phyloP scores from a whole-genome alignment of 2,329 filamentous ascomycete genomes.

The Aspergillus pseudoterreus region DNA sequence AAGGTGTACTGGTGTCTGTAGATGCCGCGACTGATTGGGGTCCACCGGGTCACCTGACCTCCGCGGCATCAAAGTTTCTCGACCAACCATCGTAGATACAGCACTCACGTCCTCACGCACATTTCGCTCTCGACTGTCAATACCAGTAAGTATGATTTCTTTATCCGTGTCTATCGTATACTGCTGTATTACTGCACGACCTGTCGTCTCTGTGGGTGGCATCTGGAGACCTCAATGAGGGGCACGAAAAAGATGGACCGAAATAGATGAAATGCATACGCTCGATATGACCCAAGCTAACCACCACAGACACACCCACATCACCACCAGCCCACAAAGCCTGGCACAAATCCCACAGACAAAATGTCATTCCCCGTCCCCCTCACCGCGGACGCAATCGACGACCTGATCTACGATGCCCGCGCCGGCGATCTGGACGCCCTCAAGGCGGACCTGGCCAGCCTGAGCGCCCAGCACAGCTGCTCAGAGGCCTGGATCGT shows the following conservation, averaged over 20 bases:
- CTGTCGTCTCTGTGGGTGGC: no score
- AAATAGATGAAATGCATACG: not conserved
- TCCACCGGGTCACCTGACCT: not conserved
- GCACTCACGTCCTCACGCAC: no score
- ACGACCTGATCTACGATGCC: constrained; percentile 86
- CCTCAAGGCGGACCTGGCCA: constrained; percentile 57
- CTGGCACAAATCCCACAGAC: not conserved
- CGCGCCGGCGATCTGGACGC: constrained; percentile 73
- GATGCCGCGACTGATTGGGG: not conserved
- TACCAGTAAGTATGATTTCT: not conserved
- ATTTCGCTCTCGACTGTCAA: no score
- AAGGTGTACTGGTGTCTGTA: not conserved
- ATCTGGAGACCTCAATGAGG: not conserved
- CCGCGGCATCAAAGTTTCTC: constrained; percentile 1
- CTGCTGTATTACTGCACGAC: no score
- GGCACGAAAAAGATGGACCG: constrained; percentile 1
- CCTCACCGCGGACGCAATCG: constrained; percentile 74
- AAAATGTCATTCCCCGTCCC: constrained; percentile 24
- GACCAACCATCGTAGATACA: not conserved
- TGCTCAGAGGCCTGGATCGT: constrained; percentile 62
- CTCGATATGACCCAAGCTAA: not conserved
- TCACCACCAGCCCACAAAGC: not conserved
- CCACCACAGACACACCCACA: not conserved
- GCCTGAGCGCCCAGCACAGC: constrained; percentile 60
- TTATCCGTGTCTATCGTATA: not conserved